Evolutionary conservation across 768 basidiomycete species (phyloP).

Genomic region (Hebeloma cylindrosporum): DNA sequence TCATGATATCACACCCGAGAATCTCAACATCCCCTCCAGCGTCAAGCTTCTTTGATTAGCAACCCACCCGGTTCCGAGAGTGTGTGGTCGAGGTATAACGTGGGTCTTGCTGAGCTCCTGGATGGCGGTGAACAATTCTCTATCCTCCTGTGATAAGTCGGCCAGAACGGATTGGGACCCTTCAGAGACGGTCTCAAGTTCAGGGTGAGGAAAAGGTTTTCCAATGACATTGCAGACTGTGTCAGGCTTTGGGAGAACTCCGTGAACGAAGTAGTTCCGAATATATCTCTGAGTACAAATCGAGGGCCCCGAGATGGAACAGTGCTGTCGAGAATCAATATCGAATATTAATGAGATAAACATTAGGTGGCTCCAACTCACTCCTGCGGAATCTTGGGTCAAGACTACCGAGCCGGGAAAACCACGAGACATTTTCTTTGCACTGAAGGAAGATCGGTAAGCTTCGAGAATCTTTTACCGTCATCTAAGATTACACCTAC

Average conservation of each 20-base stretch:
- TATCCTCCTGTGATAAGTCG: slow-evolving; percentile 4
- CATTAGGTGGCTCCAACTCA: slow-evolving; percentile 18
- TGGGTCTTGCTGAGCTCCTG: slow-evolving; percentile 9
- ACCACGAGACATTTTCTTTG: slow-evolving; percentile 37
- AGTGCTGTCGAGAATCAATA: slow-evolving; percentile 27
- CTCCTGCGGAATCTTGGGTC: slow-evolving; percentile 42
- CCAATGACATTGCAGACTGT: slow-evolving; percentile 38
- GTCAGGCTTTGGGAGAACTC: slow-evolving; percentile 38
- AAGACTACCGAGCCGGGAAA: slow-evolving; percentile 41
- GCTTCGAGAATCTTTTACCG: not conserved
- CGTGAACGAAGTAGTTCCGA: slow-evolving; percentile 39
- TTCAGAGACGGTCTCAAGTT: not conserved
- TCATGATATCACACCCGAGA: too few relatives aligned
- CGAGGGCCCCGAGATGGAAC: slow-evolving; percentile 33
- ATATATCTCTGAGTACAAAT: slow-evolving; percentile 35
- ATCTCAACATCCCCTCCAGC: too few relatives aligned
- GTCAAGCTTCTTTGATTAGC: too few relatives aligned
- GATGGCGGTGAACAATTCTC: slow-evolving; percentile 5
- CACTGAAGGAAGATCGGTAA: slow-evolving; percentile 25
- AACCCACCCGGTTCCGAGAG: too few relatives aligned
- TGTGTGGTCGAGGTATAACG: not conserved
- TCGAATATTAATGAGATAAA: not conserved
- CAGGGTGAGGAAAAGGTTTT: slow-evolving; percentile 23
- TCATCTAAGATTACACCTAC: slow-evolving; percentile 15
- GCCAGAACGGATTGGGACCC: not conserved